phyloP scores from a whole-genome alignment of 208 protist species.

The Leishmania braziliensis region DNA sequence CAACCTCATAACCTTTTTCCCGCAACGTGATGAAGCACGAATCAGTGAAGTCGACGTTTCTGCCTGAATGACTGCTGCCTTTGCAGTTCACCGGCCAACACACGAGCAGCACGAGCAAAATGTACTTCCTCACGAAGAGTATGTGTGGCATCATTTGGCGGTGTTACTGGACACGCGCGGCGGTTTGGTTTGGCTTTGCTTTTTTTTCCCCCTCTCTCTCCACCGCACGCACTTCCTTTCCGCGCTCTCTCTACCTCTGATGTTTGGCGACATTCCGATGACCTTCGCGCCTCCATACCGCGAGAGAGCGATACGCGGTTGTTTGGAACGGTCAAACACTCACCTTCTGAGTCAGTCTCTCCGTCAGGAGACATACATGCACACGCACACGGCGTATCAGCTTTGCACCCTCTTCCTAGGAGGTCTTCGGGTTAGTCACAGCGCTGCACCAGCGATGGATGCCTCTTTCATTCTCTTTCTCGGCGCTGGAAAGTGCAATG shows the following conservation, averaged over 20 bases:
- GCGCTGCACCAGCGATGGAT: not conserved
- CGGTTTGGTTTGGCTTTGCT: not conserved
- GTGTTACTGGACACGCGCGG: not conserved
- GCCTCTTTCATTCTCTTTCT: constrained; percentile 22
- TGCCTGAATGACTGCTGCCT: not conserved
- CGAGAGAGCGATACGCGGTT: not conserved
- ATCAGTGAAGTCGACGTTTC: not conserved
- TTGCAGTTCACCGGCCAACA: not conserved
- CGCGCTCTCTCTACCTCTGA: not conserved
- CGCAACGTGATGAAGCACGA: not conserved
- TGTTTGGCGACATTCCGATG: not conserved
- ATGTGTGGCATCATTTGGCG: not conserved
- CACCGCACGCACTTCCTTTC: not conserved
- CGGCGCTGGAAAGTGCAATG: constrained; percentile 32
- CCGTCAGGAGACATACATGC: not conserved
- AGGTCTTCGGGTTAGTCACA: not conserved
- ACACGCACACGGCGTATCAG: not conserved
- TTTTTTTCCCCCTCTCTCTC: not conserved
- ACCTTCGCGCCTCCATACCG: not conserved
- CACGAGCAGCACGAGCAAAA: not conserved
- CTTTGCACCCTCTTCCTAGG: not conserved
- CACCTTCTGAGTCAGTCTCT: not conserved
- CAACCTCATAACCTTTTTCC: not conserved
- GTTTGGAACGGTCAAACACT: not conserved
- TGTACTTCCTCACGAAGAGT: not conserved